phyloP scores from a whole-genome alignment of 2,329 filamentous ascomycete genomes.

The Plenodomus tracheiphilus region DNA sequence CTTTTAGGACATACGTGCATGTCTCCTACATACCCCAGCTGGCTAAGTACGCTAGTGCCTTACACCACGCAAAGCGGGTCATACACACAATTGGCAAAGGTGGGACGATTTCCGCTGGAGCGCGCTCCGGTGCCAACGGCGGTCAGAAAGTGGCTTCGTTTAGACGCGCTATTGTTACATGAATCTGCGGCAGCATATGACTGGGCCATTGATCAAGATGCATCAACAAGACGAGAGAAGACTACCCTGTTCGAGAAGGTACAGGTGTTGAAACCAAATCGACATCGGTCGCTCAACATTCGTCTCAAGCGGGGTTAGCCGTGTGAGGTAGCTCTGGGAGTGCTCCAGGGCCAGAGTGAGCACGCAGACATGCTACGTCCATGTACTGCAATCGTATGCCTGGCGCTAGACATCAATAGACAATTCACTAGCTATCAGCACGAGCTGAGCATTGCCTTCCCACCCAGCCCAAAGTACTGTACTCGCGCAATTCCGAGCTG shows the following conservation, averaged over 20 bases:
- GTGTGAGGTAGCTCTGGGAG: not conserved
- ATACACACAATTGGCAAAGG: constrained; percentile 2
- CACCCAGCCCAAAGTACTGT: not conserved
- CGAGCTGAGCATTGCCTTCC: not conserved
- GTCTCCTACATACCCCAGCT: constrained; percentile 6
- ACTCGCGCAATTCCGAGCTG: not conserved
- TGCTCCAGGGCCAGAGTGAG: not conserved
- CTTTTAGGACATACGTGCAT: constrained; percentile 7
- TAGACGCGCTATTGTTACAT: not conserved
- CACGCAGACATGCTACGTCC: not conserved
- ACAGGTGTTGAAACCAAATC: not conserved
- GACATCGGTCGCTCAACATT: not conserved
- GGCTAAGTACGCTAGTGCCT: constrained; percentile 4
- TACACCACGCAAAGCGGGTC: constrained; percentile 1
- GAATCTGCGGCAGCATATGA: not conserved
- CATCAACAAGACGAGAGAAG: not conserved
- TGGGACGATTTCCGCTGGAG: not conserved
- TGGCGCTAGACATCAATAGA: not conserved
- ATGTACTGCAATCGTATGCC: not conserved
- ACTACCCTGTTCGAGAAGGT: not conserved
- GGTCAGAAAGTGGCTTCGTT: not conserved
- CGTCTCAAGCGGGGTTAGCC: too few species aligned
- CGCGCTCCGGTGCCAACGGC: not conserved
- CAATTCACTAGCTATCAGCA: not conserved
- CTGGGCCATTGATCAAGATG: not conserved